Evolutionary conservation across 2,329 filamentous ascomycete species (phyloP), one percentile per base, ranked within the genome.

Genomic region (Apiospora aurea): DNA sequence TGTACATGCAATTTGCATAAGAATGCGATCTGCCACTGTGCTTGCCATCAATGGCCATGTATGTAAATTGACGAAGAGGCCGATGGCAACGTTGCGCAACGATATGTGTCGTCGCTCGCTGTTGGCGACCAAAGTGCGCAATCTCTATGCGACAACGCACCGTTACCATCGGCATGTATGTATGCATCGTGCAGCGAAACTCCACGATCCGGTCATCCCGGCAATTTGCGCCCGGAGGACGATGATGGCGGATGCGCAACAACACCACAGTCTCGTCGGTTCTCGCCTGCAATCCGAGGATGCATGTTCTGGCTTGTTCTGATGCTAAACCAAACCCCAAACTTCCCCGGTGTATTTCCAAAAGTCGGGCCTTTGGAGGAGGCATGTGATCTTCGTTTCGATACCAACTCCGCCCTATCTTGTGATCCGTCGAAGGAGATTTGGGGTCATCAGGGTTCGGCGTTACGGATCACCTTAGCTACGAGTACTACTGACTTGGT

Each of bases 21-120:
- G 67, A 46, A 38, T n/a, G 34, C 67, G 26, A 44, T 69, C 67
- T 69, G 26, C 26, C 13, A 13, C 47, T 34, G 44, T 21, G 4
- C 16, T 29, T n/a, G 18, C 66, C 24, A 34, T 43, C 2, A 21
- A 14, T 47, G 16, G 13, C 0, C 4, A 46, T 3, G 14, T 57
- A 26, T 26, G 16, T 10, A 11, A 21, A 38, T 61, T 24, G 18
- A 41, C n/a, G 57, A 41, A 64, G 57, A 41, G 41, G 57, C 21
- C 57, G 34, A 41, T 38, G 57, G 57, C 34, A 64, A 64, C 34
- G 57, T 64, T 64, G 57, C 57, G 57, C 57, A 41, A 64, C 57
- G 21, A 64, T 41, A 64, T 18, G 57, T 64, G 34, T 57, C 51
- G 53, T 38, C 4, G 34, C 26, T 11, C 44, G n/a, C 46, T 13